Base-by-base conservation (phyloP, 2,329 filamentous ascomycete genomes). In the Sporothrix pallida region DNA sequence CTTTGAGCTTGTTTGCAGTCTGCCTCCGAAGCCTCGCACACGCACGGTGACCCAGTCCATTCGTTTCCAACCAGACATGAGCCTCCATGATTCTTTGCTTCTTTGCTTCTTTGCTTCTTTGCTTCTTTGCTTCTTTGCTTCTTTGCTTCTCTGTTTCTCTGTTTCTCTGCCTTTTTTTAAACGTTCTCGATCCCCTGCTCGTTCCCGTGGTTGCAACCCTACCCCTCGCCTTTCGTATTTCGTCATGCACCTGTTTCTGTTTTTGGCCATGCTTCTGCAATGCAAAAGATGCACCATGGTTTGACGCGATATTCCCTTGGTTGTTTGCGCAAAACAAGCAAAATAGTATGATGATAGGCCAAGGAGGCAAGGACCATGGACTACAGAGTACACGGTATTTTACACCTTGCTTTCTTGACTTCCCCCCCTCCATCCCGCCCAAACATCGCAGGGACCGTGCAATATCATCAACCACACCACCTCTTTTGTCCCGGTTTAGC, bases 31-130 rank as follows among this genome's bases (percentile, higher is more conserved):
- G 31, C 58, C 56, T 31, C 23, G 58, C 31, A 17, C 17, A 46
- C 58, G 70, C 58, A 72, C 70, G 70, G 70, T 42, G 54, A 42
- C 20, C 70, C 65, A 15, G 31, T 23, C 44, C 42, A 26, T 26
- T n/a, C 26, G 54, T 71, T 46, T 46, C 37, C 37, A 20, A 70
- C 31, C 68, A 58, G 52, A 70, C 62, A 26, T 46, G 42, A 3
- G 31, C 44, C 42, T 52, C 20, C 70, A 46, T 7, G 2, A 46
- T 20, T 31, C 23, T 37, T 37, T 31, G 23, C 31, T 58, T 3
- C n/a, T 15, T 10, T 65, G 12, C 12, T 46, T 46, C 3, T 20
- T 42, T 65, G n/a, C 44, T 63, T 63, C 9, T 20, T 54, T n/a
- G n/a, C n/a, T n/a, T n/a, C n/a, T n/a, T n/a, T n/a, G n/a, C n/a